phyloP scores from a whole-genome alignment of 148 eudicot species.

The Diospyros lotus region DNA sequence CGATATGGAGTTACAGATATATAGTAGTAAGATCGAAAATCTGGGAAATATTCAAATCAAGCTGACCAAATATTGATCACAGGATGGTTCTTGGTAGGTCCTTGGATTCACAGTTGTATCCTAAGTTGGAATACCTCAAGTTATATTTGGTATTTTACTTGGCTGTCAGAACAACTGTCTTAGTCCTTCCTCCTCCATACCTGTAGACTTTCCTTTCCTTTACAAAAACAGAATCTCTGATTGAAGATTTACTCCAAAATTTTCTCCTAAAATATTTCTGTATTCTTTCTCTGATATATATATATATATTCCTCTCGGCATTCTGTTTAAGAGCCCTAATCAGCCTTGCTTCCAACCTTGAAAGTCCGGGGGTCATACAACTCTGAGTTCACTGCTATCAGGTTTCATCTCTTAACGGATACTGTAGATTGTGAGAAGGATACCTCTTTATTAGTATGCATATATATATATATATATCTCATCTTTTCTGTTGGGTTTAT shows the following conservation, averaged over 20 bases:
- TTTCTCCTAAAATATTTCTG: conserved; percentile 3
- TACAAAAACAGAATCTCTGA: neutral
- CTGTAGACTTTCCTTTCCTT: neutral
- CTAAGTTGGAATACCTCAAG: neutral
- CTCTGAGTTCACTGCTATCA: neutral
- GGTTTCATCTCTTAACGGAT: neutral
- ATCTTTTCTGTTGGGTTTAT: too few relatives aligned
- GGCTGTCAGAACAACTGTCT: neutral
- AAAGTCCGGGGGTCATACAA: neutral
- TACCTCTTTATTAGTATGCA: neutral
- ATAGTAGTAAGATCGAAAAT: too few relatives aligned
- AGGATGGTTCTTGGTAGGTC: neutral
- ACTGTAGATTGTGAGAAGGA: neutral
- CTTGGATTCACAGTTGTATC: neutral
- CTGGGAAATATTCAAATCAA: too few relatives aligned
- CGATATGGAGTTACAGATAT: too few relatives aligned
- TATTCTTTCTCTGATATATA: neutral
- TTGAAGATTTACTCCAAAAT: conserved; percentile 3
- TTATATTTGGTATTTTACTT: neutral
- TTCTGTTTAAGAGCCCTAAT: neutral
- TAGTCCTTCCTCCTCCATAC: neutral
- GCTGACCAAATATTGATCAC: neutral
- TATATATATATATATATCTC: too few relatives aligned
- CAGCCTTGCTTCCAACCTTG: neutral
- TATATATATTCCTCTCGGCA: neutral